Conservation (phyloP, 169 alveolate species). For the Besnoitia besnoiti region DNA sequence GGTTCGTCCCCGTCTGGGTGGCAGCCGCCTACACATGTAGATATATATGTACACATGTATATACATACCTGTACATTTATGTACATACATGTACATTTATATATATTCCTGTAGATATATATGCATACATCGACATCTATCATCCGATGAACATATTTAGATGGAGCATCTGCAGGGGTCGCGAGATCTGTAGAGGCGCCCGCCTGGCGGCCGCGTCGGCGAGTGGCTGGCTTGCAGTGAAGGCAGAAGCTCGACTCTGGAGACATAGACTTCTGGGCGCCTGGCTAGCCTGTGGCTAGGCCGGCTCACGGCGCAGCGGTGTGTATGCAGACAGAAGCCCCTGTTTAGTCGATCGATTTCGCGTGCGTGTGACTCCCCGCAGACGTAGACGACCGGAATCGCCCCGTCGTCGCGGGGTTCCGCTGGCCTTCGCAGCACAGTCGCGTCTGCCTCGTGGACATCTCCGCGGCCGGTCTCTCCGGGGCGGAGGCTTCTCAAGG, state of each 20-base stretch:
- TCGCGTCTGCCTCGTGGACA: constrained; percentile 70
- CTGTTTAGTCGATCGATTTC: too few relatives aligned
- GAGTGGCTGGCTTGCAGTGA: too few relatives aligned
- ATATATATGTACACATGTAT: not conserved
- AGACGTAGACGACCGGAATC: constrained; percentile 64
- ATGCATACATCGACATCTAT: too few relatives aligned
- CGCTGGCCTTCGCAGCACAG: constrained; percentile 69
- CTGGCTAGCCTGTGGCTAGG: too few relatives aligned
- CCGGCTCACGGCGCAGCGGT: too few relatives aligned
- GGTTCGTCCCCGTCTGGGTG: constrained; percentile 58
- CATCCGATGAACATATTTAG: too few relatives aligned
- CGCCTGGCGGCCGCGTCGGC: too few relatives aligned
- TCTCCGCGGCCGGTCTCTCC: constrained; percentile 67
- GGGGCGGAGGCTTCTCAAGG: constrained; percentile 62
- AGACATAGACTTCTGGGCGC: too few relatives aligned
- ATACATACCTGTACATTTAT: not conserved
- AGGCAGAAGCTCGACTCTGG: too few relatives aligned
- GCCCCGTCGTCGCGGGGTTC: constrained; percentile 70
- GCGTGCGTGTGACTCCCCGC: not conserved
- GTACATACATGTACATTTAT: not conserved
- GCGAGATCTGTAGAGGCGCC: too few relatives aligned
- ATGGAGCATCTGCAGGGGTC: too few relatives aligned
- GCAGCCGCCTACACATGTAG: not conserved
- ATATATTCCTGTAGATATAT: not conserved
- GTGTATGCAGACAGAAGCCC: too few relatives aligned